Conservation (phyloP, 371 early-diverging fungal genomes). For the Mucor ambiguus region DNA sequence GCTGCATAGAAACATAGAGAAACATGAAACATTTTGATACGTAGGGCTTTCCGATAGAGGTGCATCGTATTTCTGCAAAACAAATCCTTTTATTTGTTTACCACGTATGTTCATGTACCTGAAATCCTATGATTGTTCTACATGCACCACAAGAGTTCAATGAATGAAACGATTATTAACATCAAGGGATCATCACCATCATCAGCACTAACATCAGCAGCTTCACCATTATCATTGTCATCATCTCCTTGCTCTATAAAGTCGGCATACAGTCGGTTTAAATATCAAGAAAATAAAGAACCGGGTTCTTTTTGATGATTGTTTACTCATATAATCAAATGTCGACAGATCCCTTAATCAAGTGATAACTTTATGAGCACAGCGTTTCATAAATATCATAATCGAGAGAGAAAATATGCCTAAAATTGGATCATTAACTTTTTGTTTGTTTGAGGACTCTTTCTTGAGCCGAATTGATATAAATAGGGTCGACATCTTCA, state of each 20-base stretch:
- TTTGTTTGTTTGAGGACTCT: conserved; percentile 2
- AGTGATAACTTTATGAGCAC: background rate
- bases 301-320: background rate
- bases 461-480: conserved; percentile 5
- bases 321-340: conserved; percentile 7
- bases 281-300: background rate
- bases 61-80: conserved; percentile 16
- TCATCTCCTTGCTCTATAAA: background rate
- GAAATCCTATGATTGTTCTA: background rate
- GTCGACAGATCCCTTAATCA: conserved; percentile 16
- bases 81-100: conserved; percentile 5
- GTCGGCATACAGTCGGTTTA: background rate
- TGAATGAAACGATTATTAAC: background rate
- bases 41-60: background rate
- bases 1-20: background rate
- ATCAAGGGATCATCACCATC: background rate
- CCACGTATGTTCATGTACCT: background rate
- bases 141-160: background rate
- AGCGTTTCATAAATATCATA: conserved; percentile 10
- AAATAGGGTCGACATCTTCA: background rate
- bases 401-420: conserved; percentile 17
- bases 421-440: conserved; percentile 15
- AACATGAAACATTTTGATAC: conserved; percentile 6
- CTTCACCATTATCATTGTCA: background rate
- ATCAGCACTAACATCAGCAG: background rate